Evolutionary conservation across 2,329 filamentous ascomycete species (phyloP), one percentile per base, ranked within the genome.

Genomic region (Ophiocordyceps camponoti-floridani): DNA sequence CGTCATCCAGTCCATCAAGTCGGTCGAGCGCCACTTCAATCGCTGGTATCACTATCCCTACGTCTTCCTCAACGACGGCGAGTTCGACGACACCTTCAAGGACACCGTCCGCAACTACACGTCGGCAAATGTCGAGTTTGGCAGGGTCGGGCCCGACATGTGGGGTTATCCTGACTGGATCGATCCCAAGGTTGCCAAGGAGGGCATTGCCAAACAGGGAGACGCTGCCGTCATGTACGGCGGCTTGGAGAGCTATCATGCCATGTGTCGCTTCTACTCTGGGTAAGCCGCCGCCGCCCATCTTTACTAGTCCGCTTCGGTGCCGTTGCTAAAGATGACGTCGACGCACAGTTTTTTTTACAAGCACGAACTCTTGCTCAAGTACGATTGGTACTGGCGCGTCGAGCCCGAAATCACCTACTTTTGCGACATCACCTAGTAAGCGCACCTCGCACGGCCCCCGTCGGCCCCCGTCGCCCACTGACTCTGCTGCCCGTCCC

Each of bases 341-440:
- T n/a, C 2, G 10, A 4, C 37, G 11, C 37, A 40, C 49, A 75
- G 86, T 40, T 91, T 93, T 66, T 98, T 98, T 67, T 98, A 91
- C 71, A 94, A 95, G 62, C 91, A 98, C 60, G 83, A 88, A 51
- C 75, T 96, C 31, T 75, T 98, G 41, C 76, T 84, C 58, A 96
- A 96, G 64, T 98, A 96, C 65, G 87, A 96, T 59, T 98, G 91
- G 91, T 98, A 98, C 70, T 98, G 91, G 91, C 86, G 91, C 50
- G 70, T 98, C 54, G 91, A 98, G 72, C 91, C 91, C 51, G 91
- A 98, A 65, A 96, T 98, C 75, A 95, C 89, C 68, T 98, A 96
- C 68, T 98, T 98, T 68, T 98, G 91, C 64, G 91, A 98, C 60
- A 96, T 98, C 53, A 98, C 91, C 51, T 98, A 98, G 84, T 89